A percentile compares a stretch with the other conserved stretches of the same genome.
Evolutionary conservation across 169 alveolate species (phyloP).

Genomic region (Fabrea salina): DNA sequence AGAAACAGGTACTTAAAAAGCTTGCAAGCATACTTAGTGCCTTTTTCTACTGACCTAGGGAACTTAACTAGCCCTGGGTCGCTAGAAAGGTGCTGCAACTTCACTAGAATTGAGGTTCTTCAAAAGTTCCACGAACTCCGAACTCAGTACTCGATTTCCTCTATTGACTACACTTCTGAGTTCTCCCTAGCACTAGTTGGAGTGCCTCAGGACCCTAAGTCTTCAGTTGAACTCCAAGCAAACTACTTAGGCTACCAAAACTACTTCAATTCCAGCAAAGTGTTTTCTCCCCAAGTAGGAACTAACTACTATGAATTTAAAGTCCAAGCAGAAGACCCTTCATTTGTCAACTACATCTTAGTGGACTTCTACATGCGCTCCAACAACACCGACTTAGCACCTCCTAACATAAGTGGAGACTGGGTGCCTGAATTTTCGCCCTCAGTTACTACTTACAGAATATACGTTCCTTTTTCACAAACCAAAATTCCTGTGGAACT

Average conservation of each 20-base stretch:
- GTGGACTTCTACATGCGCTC: neutral
- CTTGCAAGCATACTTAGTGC: neutral
- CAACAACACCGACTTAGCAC: neutral
- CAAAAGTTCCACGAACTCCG: no score
- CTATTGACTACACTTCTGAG: no score
- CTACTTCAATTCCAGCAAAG: neutral
- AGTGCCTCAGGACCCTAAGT: no score
- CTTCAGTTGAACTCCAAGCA: no score
- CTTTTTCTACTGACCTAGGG: neutral
- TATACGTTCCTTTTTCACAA: neutral
- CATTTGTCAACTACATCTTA: neutral
- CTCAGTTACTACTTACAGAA: neutral
- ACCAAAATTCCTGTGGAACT: neutral
- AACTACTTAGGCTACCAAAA: no score
- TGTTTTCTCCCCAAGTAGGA: neutral
- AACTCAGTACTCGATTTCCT: no score
- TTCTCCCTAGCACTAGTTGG: no score
- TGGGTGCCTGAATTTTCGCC: neutral
- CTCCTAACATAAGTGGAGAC: neutral
- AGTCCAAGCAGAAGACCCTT: neutral
- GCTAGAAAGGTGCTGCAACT: neutral
- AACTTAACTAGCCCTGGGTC: neutral
- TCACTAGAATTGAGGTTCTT: no score
- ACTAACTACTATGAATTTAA: neutral
- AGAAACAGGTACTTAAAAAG: neutral